These are phyloP conservation scores for Yarrowia keelungensis DNA, from an alignment of 805 yeast genomes.

Conservation along the genomic window DNA sequence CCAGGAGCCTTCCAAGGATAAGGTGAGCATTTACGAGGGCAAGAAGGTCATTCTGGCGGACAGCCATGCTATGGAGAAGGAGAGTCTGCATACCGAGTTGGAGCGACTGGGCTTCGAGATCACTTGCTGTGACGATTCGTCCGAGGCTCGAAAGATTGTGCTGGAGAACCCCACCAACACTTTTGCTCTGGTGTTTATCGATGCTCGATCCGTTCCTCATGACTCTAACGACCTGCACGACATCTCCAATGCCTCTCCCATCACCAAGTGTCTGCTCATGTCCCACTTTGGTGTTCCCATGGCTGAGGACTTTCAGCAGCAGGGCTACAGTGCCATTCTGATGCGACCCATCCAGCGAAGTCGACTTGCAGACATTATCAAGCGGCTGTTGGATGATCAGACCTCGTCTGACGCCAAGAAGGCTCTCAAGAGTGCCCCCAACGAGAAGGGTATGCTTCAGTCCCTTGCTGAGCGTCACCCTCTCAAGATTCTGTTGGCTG, in stretches of 20 bases:
- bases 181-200: slow-evolving; percentile 43
- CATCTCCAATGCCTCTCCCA: slow-evolving; percentile 40
- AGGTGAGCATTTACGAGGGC: slow-evolving; percentile 40
- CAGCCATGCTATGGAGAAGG: slow-evolving; percentile 48
- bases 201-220: slow-evolving; percentile 38
- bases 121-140: slow-evolving; percentile 43
- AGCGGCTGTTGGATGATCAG: slow-evolving; percentile 21
- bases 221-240: slow-evolving; percentile 34
- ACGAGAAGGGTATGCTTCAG: slow-evolving; percentile 44
- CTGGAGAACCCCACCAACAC: slow-evolving; percentile 39
- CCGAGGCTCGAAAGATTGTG: slow-evolving; percentile 42
- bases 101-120: slow-evolving; percentile 52
- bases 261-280: slow-evolving; percentile 44
- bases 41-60: slow-evolving; percentile 51
- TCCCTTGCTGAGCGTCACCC: slow-evolving; percentile 50
- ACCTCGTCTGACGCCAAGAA: slow-evolving; percentile 10
- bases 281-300: slow-evolving; percentile 45
- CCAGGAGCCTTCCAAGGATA: slow-evolving; percentile 45
- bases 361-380: slow-evolving; percentile 43
- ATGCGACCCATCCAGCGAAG: slow-evolving; percentile 45
- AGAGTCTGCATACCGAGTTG: slow-evolving; percentile 50
- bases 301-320: slow-evolving; percentile 43
- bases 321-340: slow-evolving; percentile 44
- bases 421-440: slow-evolving; percentile 36
- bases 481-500: slow-evolving; percentile 58